These are phyloP conservation scores for Pyrenula massariospora DNA, from an alignment of 495 filamentous ascomycete genomes.

Conservation along the genomic window DNA sequence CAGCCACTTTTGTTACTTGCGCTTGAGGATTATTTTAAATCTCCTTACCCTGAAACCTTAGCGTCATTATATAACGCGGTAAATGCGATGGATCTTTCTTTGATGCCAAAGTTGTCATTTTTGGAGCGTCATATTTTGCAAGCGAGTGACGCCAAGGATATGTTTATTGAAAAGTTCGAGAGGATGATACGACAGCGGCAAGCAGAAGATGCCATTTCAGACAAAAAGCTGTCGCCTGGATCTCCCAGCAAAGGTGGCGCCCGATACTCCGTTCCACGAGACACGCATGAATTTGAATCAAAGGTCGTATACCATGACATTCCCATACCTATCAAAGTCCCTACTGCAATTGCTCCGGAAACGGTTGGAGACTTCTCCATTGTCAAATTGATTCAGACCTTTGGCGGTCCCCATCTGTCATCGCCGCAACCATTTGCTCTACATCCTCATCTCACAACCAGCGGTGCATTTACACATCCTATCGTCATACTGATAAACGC, in stretches of 20 bases:
- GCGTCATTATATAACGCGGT: constrained; percentile 81
- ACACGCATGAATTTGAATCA: constrained; percentile 96
- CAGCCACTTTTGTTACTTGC: constrained; percentile 89
- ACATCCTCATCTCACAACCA: constrained; percentile 89
- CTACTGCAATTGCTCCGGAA: constrained; percentile 83
- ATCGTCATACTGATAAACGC: constrained; percentile 43
- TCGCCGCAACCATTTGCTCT: constrained; percentile 76
- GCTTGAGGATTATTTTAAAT: constrained; percentile 94
- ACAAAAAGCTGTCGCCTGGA: constrained; percentile 14
- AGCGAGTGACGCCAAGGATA: constrained; percentile 82
- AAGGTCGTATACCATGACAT: constrained; percentile 90
- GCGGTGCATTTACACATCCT: constrained; percentile 53
- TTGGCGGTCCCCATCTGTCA: constrained; percentile 67
- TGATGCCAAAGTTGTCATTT: constrained; percentile 77
- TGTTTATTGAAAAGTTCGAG: constrained; percentile 97
- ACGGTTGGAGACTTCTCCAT: constrained; percentile 96
- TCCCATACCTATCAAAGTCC: constrained; percentile 91
- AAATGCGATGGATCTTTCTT: constrained; percentile 90
- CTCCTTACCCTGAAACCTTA: constrained; percentile 80
- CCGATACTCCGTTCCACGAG: constrained; percentile 62
- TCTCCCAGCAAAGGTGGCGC: constrained; percentile 37
- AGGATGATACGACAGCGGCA: constrained; percentile 70
- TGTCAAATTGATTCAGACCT: constrained; percentile 92
- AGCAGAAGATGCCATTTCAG: constrained; percentile 28
- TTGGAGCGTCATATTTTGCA: constrained; percentile 82